Conservation (phyloP, 225 moss, liverwort and hornwort genomes). For the Lunularia cruciata region DNA sequence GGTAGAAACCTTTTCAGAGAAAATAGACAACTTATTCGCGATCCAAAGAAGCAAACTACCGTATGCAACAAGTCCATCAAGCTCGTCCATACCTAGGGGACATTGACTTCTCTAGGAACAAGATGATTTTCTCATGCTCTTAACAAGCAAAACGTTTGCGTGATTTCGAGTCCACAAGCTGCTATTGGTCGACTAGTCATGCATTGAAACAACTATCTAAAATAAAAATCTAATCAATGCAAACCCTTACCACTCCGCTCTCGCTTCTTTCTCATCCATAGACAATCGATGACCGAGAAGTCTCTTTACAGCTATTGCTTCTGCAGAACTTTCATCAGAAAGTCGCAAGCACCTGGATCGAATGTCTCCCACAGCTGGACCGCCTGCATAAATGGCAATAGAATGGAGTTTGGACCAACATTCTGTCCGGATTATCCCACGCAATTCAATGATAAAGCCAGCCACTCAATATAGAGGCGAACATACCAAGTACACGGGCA, state of each 20-base stretch:
- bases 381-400: conserved; percentile 50
- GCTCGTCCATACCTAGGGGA: no score
- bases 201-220: no score
- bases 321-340: conserved; percentile 81
- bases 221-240: no score
- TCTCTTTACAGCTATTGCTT: conserved; percentile 93
- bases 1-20: no score
- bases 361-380: conserved; percentile 98
- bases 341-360: conserved; percentile 95
- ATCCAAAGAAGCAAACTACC: no score
- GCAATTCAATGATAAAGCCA: neutral
- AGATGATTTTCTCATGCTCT: no score
- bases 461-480: neutral
- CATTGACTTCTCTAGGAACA: no score
- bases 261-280: conserved; percentile 68
- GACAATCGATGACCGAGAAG: conserved; percentile 87
- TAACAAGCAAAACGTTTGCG: no score
- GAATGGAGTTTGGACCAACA: neutral
- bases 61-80: no score
- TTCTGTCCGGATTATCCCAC: neutral
- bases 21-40: no score
- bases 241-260: conserved; percentile 99
- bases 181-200: no score
- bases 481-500: conserved; percentile 88
- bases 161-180: no score